Conservation (phyloP, 2,329 filamentous ascomycete species). For the Nothopassalora personata region DNA sequence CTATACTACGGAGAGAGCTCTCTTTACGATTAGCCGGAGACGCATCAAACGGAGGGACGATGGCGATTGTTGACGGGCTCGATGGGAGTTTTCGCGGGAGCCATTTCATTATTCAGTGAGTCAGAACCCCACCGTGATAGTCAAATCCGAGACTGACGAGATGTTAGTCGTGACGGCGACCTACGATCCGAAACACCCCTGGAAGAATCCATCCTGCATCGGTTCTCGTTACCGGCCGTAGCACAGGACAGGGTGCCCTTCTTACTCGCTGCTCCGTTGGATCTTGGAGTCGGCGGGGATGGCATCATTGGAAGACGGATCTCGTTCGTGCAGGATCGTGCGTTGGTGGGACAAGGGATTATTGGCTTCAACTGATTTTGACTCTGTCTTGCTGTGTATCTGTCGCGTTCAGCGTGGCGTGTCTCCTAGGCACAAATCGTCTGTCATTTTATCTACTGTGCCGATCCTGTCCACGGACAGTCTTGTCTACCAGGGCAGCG, state of each 20-base stretch:
- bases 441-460: conserved; percentile 3
- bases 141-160: too few relatives aligned
- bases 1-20: conserved; percentile 15
- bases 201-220: conserved; percentile 15
- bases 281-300: conserved; percentile 26
- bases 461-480: conserved; percentile 17
- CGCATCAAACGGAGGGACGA: conserved; percentile 8
- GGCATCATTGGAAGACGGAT: conserved; percentile 27
- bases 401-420: not conserved
- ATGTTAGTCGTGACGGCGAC: conserved; percentile 24
- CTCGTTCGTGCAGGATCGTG: conserved; percentile 17
- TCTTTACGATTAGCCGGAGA: conserved; percentile 19
- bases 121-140: not conserved
- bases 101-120: conserved; percentile 23
- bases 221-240: conserved; percentile 10
- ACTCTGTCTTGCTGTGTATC: not conserved
- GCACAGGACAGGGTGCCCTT: conserved; percentile 12
- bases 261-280: conserved; percentile 15
- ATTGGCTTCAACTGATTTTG: conserved; percentile 27
- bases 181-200: conserved; percentile 5
- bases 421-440: not conserved
- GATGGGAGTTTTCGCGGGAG: not conserved
- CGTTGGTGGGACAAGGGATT: conserved; percentile 23
- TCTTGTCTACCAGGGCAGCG: conserved; percentile 23
- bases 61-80: conserved; percentile 21